Evolutionary conservation across 2,329 filamentous ascomycete species (phyloP).

Genomic region (Colletotrichum falcatum): DNA sequence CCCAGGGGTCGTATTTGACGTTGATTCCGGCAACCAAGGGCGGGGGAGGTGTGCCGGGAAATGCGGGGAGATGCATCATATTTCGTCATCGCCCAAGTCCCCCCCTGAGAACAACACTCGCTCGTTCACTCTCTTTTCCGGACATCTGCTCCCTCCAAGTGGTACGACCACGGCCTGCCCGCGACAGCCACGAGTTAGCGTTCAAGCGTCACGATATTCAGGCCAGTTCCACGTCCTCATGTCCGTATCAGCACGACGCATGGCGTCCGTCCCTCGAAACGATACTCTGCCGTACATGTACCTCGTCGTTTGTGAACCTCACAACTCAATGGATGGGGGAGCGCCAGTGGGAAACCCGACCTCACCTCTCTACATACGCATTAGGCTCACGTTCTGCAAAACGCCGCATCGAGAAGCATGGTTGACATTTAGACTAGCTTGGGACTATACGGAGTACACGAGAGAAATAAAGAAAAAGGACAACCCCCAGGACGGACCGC

Average conservation of each 20-base stretch:
- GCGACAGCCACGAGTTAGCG: neutral
- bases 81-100: neutral
- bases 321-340: neutral
- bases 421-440: conserved; percentile 4
- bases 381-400: conserved; percentile 4
- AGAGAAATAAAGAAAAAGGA: neutral
- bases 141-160: neutral
- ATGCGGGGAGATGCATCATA: conserved; percentile 15
- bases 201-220: no score
- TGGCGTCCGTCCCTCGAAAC: conserved; percentile 12
- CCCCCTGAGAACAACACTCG: neutral
- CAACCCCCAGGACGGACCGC: conserved; percentile 6
- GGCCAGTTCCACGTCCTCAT: neutral
- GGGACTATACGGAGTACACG: neutral
- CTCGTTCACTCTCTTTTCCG: neutral
- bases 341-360: neutral
- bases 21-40: conserved; percentile 1
- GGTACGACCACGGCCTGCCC: neutral
- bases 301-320: conserved; percentile 14
- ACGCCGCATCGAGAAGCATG: conserved; percentile 9
- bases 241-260: conserved; percentile 3
- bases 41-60: conserved; percentile 8
- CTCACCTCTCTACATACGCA: neutral
- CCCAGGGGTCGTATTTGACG: conserved; percentile 1
- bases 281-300: conserved; percentile 13